phyloP scores from a whole-genome alignment of 192 early-diverging fungal species.

The Haplosporangium gracile region DNA sequence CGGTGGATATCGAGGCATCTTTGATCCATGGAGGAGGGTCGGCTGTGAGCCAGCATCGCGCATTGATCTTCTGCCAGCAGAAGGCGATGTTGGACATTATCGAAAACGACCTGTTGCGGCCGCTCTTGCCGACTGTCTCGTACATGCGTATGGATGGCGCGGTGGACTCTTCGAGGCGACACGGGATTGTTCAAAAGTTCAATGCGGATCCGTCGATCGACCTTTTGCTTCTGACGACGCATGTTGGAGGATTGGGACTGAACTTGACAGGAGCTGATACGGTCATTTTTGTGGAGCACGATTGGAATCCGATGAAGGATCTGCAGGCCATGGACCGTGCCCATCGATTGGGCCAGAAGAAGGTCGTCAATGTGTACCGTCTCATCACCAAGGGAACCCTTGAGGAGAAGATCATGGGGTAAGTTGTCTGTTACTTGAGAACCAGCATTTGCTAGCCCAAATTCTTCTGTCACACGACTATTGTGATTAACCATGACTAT shows the following conservation, averaged over 20 bases:
- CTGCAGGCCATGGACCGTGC: constrained; percentile 99
- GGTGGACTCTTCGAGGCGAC: constrained; percentile 84
- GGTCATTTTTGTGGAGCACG: constrained; percentile 99
- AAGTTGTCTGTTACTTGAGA: constrained; percentile 22
- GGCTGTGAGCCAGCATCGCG: constrained; percentile 87
- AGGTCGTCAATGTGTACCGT: constrained; percentile 98
- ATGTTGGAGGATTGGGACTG: constrained; percentile 96
- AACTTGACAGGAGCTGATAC: constrained; percentile 99
- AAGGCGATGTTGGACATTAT: constrained; percentile 98
- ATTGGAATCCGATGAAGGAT: constrained; percentile 99
- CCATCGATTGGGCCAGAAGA: constrained; percentile 97
- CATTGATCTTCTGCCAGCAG: constrained; percentile 96
- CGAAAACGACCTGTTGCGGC: constrained; percentile 89
- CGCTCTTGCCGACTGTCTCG: constrained; percentile 88
- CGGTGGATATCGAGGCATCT: constrained; percentile 54
- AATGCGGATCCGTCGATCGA: constrained; percentile 98
- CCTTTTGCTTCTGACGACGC: constrained; percentile 93
- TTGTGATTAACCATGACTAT: background rate
- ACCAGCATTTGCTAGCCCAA: background rate
- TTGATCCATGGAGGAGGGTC: constrained; percentile 57
- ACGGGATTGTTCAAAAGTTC: constrained; percentile 94
- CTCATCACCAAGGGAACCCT: constrained; percentile 97
- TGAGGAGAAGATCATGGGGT: constrained; percentile 99
- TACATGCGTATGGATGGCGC: constrained; percentile 96
- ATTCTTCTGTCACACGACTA: too few species aligned